Evolutionary conservation across 352 stramenopile species (phyloP), one percentile per base, ranked within the genome.

Genomic region (Globisporangium heterothallicum): DNA sequence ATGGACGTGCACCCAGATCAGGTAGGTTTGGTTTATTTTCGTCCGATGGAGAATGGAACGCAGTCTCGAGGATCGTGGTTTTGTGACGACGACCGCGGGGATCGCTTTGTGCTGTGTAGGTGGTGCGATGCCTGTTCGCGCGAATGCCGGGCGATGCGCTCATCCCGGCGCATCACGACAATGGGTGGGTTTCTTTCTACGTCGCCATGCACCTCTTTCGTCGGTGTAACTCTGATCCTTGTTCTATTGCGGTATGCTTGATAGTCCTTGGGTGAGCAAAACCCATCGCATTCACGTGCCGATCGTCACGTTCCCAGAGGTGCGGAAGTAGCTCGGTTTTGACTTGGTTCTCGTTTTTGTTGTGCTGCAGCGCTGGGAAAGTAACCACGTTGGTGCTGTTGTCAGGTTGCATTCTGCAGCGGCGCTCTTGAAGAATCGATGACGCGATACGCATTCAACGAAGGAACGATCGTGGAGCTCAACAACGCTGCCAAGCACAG

Each of bases 401-500:
- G 16, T 5, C 26, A 66, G 44, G 41, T 86, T 16, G 75, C 80
- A 50, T 86, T 86, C 58, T 58, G 58, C 26, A 74, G 79, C 71
- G 57, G 91, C 72, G 49, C 88, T 76, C 24, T 81, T 58, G 36
- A 84, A 56, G 25, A 50, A 53, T 51, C 52, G 66, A 56, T 70
- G 63, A 50, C 75, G 96, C 75, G 67, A 78, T 70, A 74, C 76
- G 68, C 82, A 49, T 97, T 96, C 59, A 74, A 78, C 55, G 85
- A 96, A 61, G 94, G 92, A 53, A 73, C 89, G 49, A 85, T 98
- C 27, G 87, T 98, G 64, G 95, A 98, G 80, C 93, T 98, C 50
- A 98, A 98, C 73, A 98, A 98, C 67, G 88, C 96, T 44, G 87
- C 87, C 46, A 98, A 98, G 64, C 93, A 98, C 73, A 75, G 63